Conservation (phyloP, 257 asterid genomes). For the Solanum ossicruentum region DNA sequence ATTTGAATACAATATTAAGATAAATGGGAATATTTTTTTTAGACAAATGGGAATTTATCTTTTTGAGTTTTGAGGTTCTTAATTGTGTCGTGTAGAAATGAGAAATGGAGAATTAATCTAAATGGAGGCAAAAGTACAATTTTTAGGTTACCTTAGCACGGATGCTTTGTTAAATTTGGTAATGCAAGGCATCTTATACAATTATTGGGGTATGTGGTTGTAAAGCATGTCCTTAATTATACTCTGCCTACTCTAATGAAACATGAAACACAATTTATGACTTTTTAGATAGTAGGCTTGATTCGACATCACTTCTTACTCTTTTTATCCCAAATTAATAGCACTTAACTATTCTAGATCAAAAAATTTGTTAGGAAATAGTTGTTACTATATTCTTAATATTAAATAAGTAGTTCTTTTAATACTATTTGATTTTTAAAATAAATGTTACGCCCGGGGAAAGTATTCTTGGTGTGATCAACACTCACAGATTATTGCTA, state of each 20-base stretch:
- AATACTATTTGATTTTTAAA: not conserved
- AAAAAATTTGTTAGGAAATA: not conserved
- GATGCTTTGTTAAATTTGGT: not conserved
- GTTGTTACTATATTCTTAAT: not conserved
- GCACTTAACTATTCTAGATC: not conserved
- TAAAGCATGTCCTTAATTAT: not conserved
- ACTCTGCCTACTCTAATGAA: not conserved
- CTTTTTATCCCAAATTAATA: not conserved
- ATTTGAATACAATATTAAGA: slow-evolving; percentile 34
- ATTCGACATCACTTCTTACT: not conserved
- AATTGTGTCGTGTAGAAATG: not conserved
- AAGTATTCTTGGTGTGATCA: no score
- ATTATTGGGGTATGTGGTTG: not conserved
- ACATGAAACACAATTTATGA: not conserved
- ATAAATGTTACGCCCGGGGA: no score
- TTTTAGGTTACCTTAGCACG: not conserved
- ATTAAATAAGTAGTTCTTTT: not conserved
- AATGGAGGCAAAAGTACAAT: not conserved
- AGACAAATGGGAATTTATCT: slow-evolving; percentile 31
- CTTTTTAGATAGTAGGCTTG: not conserved
- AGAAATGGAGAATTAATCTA: not conserved
- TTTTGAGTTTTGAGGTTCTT: slow-evolving; percentile 14
- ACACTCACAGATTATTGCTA: no score
- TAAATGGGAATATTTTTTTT: slow-evolving; percentile 3
- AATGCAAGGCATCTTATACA: not conserved